Evolutionary conservation across 768 basidiomycete genomes (phyloP).

Genomic region (Mycena epipterygia): DNA sequence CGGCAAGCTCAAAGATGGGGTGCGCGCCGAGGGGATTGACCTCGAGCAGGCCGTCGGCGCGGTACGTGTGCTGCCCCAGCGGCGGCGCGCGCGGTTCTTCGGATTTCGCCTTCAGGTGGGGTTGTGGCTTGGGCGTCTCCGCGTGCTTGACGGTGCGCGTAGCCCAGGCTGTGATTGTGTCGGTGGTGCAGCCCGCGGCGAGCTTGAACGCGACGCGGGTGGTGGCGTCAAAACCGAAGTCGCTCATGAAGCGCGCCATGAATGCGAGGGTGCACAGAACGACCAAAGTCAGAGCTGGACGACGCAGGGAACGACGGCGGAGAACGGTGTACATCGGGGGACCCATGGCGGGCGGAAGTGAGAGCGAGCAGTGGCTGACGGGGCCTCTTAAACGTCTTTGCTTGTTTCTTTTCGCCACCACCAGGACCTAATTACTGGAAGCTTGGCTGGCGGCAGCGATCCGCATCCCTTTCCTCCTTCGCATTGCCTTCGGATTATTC

Average conservation of each 20-base stretch:
- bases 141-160: constrained; percentile 18
- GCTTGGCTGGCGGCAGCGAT: no score
- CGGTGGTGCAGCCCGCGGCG: not conserved
- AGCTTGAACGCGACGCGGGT: constrained; percentile 34
- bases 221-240: constrained; percentile 31
- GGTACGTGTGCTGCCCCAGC: constrained; percentile 50
- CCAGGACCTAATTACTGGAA: no score
- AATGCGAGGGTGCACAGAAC: constrained; percentile 20
- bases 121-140: constrained; percentile 4
- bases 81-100: constrained; percentile 7
- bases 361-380: not conserved
- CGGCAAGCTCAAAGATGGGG: constrained; percentile 85
- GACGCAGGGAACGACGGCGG: constrained; percentile 37
- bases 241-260: constrained; percentile 26
- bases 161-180: constrained; percentile 11
- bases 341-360: constrained; percentile 12
- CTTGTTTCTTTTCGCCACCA: no score
- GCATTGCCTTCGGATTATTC: no score
- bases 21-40: constrained; percentile 63
- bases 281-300: constrained; percentile 24
- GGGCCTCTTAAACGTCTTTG: not conserved
- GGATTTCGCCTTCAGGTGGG: constrained; percentile 2
- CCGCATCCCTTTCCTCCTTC: no score
- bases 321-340: constrained; percentile 22
- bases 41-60: constrained; percentile 55